phyloP scores from a whole-genome alignment of 176 grass and related monocot genomes.

The Cenchrus americanus region DNA sequence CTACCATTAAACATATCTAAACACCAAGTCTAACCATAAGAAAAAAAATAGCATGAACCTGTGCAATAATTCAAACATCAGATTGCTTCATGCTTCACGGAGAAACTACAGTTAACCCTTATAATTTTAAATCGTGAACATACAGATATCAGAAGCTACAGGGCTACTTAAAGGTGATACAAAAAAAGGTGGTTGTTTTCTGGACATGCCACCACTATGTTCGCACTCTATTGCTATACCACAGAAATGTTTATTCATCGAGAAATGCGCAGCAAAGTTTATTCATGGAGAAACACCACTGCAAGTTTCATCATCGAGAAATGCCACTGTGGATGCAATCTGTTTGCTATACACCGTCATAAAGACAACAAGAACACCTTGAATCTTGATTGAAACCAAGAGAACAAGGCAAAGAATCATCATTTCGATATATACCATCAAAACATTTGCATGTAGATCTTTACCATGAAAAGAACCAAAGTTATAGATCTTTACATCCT shows the following conservation, averaged over 20 bases:
- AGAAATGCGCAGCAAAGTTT: neutral
- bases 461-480: too few species aligned
- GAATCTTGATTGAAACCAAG: neutral
- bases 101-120: neutral
- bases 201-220: neutral
- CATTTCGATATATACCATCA: too few species aligned
- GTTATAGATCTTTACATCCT: too few species aligned
- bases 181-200: neutral
- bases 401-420: neutral
- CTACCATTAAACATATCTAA: neutral
- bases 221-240: neutral
- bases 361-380: neutral
- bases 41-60: neutral
- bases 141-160: neutral
- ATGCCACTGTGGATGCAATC: neutral
- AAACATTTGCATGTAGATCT: too few species aligned
- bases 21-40: neutral
- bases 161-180: neutral
- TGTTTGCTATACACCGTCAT: neutral
- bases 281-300: neutral
- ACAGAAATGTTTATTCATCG: neutral
- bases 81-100: neutral
- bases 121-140: neutral
- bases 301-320: neutral
- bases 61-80: neutral